phyloP scores from a whole-genome alignment of 257 asterid species.

The Solanum lignicaule region DNA sequence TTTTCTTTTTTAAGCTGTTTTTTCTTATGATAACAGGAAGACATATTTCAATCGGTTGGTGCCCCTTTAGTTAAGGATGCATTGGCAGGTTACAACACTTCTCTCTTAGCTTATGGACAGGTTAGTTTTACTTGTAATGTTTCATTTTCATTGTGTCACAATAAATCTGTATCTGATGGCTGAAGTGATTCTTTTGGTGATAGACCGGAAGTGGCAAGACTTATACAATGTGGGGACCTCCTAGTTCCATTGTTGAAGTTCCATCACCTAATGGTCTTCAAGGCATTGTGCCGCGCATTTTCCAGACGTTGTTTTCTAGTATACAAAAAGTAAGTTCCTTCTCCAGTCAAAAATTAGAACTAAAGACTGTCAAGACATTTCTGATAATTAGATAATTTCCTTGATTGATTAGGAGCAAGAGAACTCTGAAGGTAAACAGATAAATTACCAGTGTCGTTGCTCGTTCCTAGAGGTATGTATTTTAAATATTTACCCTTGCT shows the following conservation, averaged over 20 bases:
- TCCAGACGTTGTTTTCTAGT: constrained; percentile 66
- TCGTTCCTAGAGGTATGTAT: constrained; percentile 83
- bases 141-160: neutral
- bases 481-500: neutral
- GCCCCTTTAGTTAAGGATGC: constrained; percentile 81
- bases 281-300: constrained; percentile 86
- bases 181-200: constrained; percentile 1
- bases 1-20: neutral
- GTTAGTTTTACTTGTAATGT: constrained; percentile 15
- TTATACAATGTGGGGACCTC: constrained; percentile 98
- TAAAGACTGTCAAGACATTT: neutral
- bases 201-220: constrained; percentile 98
- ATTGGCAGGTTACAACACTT: constrained; percentile 79
- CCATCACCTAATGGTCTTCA: constrained; percentile 55
- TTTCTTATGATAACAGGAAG: constrained; percentile 37
- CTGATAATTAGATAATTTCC: neutral
- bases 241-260: constrained; percentile 73
- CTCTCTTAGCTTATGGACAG: constrained; percentile 93
- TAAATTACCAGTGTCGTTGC: constrained; percentile 88
- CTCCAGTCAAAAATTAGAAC: neutral
- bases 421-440: constrained; percentile 51
- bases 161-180: neutral
- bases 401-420: constrained; percentile 50
- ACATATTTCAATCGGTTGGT: constrained; percentile 62
- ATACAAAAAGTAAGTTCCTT: constrained; percentile 51